Base-by-base conservation (phyloP, 2,329 filamentous ascomycete species). In the Sphaerulina musiva region DNA sequence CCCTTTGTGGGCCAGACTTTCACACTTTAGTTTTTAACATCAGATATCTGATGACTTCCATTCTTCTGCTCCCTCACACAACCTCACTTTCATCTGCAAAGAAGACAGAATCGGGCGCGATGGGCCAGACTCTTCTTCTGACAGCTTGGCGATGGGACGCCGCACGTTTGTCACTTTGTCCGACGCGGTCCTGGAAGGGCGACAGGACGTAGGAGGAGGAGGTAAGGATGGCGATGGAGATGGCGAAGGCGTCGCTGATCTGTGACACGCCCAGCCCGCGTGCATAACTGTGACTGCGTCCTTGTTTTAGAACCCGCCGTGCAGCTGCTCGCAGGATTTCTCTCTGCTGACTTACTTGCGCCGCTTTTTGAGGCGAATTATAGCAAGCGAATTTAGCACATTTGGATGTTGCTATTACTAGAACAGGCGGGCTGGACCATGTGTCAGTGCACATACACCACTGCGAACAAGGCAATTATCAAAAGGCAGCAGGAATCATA, bases 251-350 rank as follows among this genome's bases (percentile, higher is more conserved):
- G 31, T 31, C 41, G 40, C 39, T 26, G 10, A 45, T 23, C 39
- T 17, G 14, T 51, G 41, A 34, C 40, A 8, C 34, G 34, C 34
- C 12, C 3, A 34, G 9, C 34, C 9, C 9, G 9, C 34, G 34
- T 10, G 34, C 34, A n/a, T n/a, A 9, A n/a, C 34, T 36, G 34
- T 8, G 12, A 4, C 9, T 10, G 29, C 43, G 39, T 47, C 38
- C 44, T 36, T 47, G 39, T 46, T 47, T 48, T 53, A 47, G 50
- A 47, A 42, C 50, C 50, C 42, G 50, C 43, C 40, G n/a, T 49
- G 23, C n/a, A 14, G 43, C 43, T 31, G 14, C 36, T 39, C 14
- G 42, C 36, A 40, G 44, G 31, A 36, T 34, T 47, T n/a, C 29
- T 47, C 12, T 38, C n/a, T 31, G 23, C 26, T 26, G 6, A 4